Conservation (phyloP, 1,139 yeast species). For the Saccharomyces uvarum region DNA sequence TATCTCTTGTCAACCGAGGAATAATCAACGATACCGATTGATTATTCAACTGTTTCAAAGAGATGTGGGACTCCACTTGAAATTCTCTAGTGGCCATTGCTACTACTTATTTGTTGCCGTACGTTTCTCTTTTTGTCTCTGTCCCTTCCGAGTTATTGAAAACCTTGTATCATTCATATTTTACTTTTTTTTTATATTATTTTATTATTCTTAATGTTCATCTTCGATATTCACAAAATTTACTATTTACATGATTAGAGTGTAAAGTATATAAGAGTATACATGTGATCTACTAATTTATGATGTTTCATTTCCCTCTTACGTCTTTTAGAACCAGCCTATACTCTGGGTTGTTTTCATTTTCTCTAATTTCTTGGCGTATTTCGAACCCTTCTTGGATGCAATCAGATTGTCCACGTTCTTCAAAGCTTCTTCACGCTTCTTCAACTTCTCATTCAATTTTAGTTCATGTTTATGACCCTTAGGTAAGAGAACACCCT, state of each 20-base stretch:
- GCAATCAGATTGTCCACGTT: conserved; percentile 67
- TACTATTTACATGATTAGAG: not conserved
- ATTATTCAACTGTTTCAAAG: conserved; percentile 26
- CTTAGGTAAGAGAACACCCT: conserved; percentile 73
- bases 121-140: not conserved
- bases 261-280: not conserved
- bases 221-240: not conserved
- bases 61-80: conserved; percentile 25
- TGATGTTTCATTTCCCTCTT: not conserved
- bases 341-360: conserved; percentile 31
- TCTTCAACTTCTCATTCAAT: conserved; percentile 51
- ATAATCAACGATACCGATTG: conserved; percentile 31
- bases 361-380: conserved; percentile 49
- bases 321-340: not conserved
- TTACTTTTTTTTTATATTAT: not conserved
- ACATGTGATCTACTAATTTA: not conserved
- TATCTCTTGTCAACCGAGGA: conserved; percentile 29
- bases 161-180: not conserved
- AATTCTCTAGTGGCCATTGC: conserved; percentile 25
- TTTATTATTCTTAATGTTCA: not conserved
- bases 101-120: not conserved
- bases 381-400: conserved; percentile 55
- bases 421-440: conserved; percentile 58
- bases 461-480: conserved; percentile 75
- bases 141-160: too few relatives aligned